These are phyloP conservation scores for Cucumis hystrix DNA, from an alignment of 306 rosid species.

Conservation along the genomic window DNA sequence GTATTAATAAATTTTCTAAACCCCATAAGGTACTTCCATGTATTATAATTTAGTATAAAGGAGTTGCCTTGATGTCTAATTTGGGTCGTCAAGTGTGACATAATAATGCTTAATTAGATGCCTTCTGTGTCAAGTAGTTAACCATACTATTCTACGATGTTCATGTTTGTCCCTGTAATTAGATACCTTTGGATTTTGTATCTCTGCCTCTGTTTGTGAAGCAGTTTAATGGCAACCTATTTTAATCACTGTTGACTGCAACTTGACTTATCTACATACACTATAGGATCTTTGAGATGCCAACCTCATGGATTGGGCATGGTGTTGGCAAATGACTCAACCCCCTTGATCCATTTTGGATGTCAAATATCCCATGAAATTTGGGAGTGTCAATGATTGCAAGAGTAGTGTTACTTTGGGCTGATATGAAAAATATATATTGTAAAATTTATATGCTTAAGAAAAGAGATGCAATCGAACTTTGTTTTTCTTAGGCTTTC, in stretches of 20 bases:
- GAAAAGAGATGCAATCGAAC: constrained; percentile 1
- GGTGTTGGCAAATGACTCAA: background rate
- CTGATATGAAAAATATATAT: background rate
- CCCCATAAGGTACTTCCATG: background rate
- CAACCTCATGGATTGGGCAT: background rate
- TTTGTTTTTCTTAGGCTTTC: background rate
- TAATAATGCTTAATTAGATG: background rate
- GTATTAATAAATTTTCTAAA: background rate
- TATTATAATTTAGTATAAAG: background rate
- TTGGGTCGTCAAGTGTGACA: background rate
- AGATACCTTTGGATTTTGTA: background rate
- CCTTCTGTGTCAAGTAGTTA: background rate
- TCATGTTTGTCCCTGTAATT: background rate
- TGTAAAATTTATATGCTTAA: background rate
- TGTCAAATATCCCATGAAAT: background rate
- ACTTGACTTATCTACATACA: background rate
- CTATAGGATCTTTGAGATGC: background rate
- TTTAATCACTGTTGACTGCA: background rate
- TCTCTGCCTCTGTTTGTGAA: background rate
- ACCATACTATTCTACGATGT: background rate
- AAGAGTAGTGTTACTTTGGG: background rate
- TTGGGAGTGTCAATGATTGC: background rate
- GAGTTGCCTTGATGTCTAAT: background rate
- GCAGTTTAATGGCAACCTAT: background rate
- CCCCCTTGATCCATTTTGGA: background rate